A percentile compares a stretch with the other conserved stretches of the same genome.
Evolutionary conservation across 257 asterid species (phyloP).

Genomic region (Solanum chiquidenum): DNA sequence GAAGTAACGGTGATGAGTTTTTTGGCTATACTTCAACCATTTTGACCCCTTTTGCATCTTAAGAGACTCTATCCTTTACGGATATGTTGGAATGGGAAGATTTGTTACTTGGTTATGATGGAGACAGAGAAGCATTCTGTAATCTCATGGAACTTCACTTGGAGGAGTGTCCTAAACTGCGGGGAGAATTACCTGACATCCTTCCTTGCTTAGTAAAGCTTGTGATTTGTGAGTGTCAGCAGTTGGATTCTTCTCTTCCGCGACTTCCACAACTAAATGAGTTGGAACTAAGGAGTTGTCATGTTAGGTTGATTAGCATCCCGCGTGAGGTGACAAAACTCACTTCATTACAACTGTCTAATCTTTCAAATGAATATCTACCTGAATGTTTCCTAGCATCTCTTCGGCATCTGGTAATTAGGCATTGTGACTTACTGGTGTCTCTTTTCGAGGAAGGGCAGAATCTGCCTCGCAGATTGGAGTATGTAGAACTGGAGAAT

Average conservation of each 20-base stretch:
- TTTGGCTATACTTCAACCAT: slow-evolving; percentile 20
- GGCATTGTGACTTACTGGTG: slow-evolving; percentile 20
- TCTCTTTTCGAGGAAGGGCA: slow-evolving; percentile 24
- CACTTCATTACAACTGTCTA: slow-evolving; percentile 27
- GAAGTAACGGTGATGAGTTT: slow-evolving; percentile 27
- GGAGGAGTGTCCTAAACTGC: slow-evolving; percentile 35
- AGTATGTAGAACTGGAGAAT: slow-evolving; percentile 29
- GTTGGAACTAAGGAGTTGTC: slow-evolving; percentile 25
- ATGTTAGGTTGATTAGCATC: slow-evolving; percentile 15
- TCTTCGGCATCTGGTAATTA: slow-evolving; percentile 28
- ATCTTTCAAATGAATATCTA: slow-evolving; percentile 17
- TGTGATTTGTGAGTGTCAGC: slow-evolving; percentile 20
- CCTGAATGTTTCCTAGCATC: slow-evolving; percentile 26
- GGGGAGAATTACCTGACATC: slow-evolving; percentile 15
- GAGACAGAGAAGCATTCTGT: slow-evolving; percentile 17
- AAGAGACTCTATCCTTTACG: slow-evolving; percentile 23
- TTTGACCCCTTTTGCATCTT: slow-evolving; percentile 21
- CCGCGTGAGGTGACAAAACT: slow-evolving; percentile 8
- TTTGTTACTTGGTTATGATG: slow-evolving; percentile 15
- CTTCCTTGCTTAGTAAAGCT: slow-evolving; percentile 27
- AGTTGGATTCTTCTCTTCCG: slow-evolving; percentile 18
- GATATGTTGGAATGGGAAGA: slow-evolving; percentile 37
- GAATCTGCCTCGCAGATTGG: slow-evolving; percentile 26
- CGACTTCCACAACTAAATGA: slow-evolving; percentile 21
- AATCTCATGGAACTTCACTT: slow-evolving; percentile 27